phyloP scores from a whole-genome alignment of 495 filamentous ascomycete species.

The Penicillium ochrochloron region DNA sequence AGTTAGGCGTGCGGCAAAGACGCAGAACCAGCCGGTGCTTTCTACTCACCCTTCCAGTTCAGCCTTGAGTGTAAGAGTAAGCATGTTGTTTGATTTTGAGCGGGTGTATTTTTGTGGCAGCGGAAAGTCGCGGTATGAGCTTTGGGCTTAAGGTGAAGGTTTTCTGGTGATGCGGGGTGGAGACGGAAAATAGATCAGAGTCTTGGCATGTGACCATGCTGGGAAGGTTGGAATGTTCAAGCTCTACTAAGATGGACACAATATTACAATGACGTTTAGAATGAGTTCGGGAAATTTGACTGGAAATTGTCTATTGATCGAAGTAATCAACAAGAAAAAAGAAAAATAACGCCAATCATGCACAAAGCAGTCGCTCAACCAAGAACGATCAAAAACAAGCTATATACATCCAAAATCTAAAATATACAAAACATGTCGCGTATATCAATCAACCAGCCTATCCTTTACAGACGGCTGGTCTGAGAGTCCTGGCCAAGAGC shows the following conservation, averaged over 20 bases:
- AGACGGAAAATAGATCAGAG: constrained; percentile 33
- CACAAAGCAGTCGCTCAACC: constrained; percentile 31
- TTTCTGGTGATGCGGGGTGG: constrained; percentile 35
- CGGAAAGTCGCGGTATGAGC: constrained; percentile 5
- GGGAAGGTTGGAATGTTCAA: neutral
- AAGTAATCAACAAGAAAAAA: constrained; percentile 15
- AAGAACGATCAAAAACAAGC: constrained; percentile 29
- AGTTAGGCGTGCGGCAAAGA: neutral
- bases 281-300: neutral
- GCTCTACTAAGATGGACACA: neutral
- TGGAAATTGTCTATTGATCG: constrained; percentile 15
- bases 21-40: neutral
- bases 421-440: constrained; percentile 24
- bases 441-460: neutral
- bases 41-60: constrained; percentile 72
- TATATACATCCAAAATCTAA: constrained; percentile 30
- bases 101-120: constrained; percentile 17
- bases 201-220: constrained; percentile 33
- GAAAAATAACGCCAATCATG: constrained; percentile 42
- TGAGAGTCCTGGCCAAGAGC: constrained; percentile 45
- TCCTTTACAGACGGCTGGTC: constrained; percentile 44
- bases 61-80: constrained; percentile 76
- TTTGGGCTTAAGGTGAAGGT: constrained; percentile 14
- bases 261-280: neutral
- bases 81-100: constrained; percentile 58